Evolutionary conservation across 2,329 filamentous ascomycete genomes (phyloP).

Genomic region (Colletotrichum sp.): DNA sequence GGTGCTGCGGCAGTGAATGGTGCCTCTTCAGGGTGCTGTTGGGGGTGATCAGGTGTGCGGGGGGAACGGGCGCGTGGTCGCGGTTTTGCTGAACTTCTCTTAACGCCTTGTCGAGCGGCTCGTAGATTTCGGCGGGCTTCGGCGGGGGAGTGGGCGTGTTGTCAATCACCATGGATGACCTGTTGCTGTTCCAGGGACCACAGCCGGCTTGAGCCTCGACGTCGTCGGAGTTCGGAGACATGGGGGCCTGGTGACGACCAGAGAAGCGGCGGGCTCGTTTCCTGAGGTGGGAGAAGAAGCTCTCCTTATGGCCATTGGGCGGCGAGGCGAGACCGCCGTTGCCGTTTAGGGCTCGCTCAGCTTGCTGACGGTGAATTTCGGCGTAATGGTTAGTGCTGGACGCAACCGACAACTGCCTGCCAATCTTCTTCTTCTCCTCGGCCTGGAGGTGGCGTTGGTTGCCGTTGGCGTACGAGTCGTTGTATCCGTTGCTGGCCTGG

Average conservation of each 20-base stretch:
- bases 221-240: constrained; percentile 82
- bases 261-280: constrained; percentile 94
- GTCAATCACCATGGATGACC: constrained; percentile 84
- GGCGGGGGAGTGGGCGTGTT: constrained; percentile 52
- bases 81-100: constrained; percentile 57
- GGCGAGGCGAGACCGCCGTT: constrained; percentile 78
- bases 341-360: constrained; percentile 88
- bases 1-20: constrained; percentile 65
- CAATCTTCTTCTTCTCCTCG: constrained; percentile 85
- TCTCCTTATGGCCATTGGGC: constrained; percentile 83
- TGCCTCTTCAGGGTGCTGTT: constrained; percentile 66
- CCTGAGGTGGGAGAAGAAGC: constrained; percentile 96
- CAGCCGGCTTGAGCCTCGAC: constrained; percentile 93
- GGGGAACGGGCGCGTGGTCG: constrained; percentile 56
- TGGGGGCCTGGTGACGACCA: constrained; percentile 83
- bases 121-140: constrained; percentile 59
- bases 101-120: constrained; percentile 64
- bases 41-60: constrained; percentile 55
- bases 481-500: constrained; percentile 73
- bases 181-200: constrained; percentile 84
- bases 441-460: constrained; percentile 38
- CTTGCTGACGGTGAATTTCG: constrained; percentile 87
- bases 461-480: constrained; percentile 43
- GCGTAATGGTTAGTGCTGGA: constrained; percentile 94
- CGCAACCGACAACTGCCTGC: constrained; percentile 88